Base-by-base conservation (phyloP, 805 yeast species). In the Debaryomyces prosopidis region DNA sequence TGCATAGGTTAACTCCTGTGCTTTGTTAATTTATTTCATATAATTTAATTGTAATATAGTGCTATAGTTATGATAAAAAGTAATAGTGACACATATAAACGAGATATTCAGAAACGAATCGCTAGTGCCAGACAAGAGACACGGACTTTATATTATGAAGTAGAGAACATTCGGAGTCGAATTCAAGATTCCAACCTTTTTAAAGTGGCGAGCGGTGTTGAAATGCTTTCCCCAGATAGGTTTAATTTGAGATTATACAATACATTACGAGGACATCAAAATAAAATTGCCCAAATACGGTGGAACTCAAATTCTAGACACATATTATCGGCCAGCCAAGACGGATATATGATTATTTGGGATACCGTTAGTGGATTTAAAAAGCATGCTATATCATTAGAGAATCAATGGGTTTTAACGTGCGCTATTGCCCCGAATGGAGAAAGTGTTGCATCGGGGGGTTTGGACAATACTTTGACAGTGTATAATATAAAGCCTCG, bases 331-430 rank as follows among this genome's bases (percentile, higher is more conserved):
- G 89, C 89, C 0, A 84, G 92, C 19, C 96, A 88, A 60, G 97
- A 91, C 64, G 96, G 96, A 2, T 86, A 81, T 58, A 71, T 89
- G 71, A 72, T 91, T 32, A 64, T 88, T 16, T 91, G 97, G 97
- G 92, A 90, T 61, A 75, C 89, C 0, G 68, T 76, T 3, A 78
- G 88, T 0, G 91, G 90, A 2, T 69, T 79, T 50, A 91, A 90
- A 58, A 69, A 78, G 44, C 81, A 82, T 44, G 89, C 89, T 0
- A 79, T 90, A 14, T 77, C 82, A 3, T 67, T 90, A 44, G 89
- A 84, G 39, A 86, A 86, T 38, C 85, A 82, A 37, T 89, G 94
- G 87, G 90, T 87, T 0, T 73, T 87, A 42, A 69, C 87, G 5
- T 85, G 95, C 69, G 89, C 85, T 2, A 76, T 80, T 20, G 79